Conservation (phyloP, 805 yeast species). For the Candida maris region DNA sequence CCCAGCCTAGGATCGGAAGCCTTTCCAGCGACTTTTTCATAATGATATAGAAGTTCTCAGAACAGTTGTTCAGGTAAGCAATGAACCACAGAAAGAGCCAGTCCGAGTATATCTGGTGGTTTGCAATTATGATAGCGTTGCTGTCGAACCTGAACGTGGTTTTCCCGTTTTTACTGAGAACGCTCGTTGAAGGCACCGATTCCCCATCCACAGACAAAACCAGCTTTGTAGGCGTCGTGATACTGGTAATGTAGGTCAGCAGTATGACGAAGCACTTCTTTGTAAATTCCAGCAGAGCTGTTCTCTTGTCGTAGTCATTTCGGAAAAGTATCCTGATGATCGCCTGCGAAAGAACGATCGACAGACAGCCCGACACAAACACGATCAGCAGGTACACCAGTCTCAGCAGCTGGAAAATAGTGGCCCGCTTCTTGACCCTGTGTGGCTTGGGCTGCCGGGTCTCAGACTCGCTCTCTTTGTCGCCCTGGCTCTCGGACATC, state of each 20-base stretch:
- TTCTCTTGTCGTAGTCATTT: slow-evolving; percentile 33
- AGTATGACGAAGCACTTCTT: slow-evolving; percentile 56
- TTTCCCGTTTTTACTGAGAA: slow-evolving; percentile 7
- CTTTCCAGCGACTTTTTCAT: slow-evolving; percentile 68
- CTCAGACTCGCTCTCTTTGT: no score
- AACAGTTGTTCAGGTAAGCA: slow-evolving; percentile 61
- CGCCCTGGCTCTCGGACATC: no score
- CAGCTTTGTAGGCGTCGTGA: slow-evolving; percentile 51
- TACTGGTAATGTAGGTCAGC: slow-evolving; percentile 46
- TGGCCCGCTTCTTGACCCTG: slow-evolving; percentile 14
- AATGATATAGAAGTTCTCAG: slow-evolving; percentile 66
- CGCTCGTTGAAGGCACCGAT: slow-evolving; percentile 7
- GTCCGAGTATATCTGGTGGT: slow-evolving; percentile 92
- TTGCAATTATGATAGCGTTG: slow-evolving; percentile 59
- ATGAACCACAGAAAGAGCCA: slow-evolving; percentile 93
- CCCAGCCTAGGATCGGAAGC: slow-evolving; percentile 78
- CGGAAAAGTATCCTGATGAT: slow-evolving; percentile 33
- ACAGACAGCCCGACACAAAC: slow-evolving; percentile 37
- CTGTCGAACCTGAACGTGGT: slow-evolving; percentile 20
- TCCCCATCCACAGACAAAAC: slow-evolving; percentile 39
- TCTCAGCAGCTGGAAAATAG: slow-evolving; percentile 23
- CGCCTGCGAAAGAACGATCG: slow-evolving; percentile 47
- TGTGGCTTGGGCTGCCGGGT: no score
- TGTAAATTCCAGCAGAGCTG: slow-evolving; percentile 47
- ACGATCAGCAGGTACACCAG: slow-evolving; percentile 21